A percentile compares a stretch with the other conserved stretches of the same genome.
Conservation (phyloP, 768 basidiomycete genomes). For the Boletus barrowsii region DNA sequence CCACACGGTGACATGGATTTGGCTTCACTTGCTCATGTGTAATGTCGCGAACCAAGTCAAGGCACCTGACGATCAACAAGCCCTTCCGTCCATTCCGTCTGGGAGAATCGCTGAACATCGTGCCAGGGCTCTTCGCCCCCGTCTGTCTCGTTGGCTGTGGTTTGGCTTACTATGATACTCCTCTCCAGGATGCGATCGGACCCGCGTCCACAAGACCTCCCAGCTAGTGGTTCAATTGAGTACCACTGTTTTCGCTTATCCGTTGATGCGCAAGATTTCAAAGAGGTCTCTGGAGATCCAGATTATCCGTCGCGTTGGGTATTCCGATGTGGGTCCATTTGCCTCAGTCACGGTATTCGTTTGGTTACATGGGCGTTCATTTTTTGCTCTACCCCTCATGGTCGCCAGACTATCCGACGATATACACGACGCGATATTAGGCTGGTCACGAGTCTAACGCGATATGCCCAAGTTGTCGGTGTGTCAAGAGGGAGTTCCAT, state of each 20-base stretch:
- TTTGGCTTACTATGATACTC: neutral
- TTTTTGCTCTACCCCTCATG: constrained; percentile 10
- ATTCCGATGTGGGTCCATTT: constrained; percentile 27
- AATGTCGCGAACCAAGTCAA: constrained; percentile 40
- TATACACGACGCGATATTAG: too few species aligned
- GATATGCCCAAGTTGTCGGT: too few species aligned
- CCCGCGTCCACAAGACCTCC: constrained; percentile 6
- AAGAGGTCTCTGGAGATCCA: constrained; percentile 40
- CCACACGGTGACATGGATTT: constrained; percentile 38
- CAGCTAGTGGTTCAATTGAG: constrained; percentile 27
- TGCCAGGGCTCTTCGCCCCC: constrained; percentile 32
- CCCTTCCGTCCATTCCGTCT: constrained; percentile 42
- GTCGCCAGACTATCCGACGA: too few species aligned
- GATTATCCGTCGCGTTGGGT: constrained; percentile 16
- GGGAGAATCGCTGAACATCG: constrained; percentile 34
- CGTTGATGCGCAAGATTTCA: constrained; percentile 32
- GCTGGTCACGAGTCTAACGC: too few species aligned
- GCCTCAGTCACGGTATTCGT: constrained; percentile 13
- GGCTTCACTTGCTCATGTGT: constrained; percentile 41
- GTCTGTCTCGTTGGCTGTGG: constrained; percentile 17
- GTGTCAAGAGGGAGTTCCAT: too few species aligned
- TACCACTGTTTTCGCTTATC: constrained; percentile 28
- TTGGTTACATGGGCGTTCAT: too few species aligned
- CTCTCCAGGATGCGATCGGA: constrained; percentile 15
- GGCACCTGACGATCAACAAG: constrained; percentile 37